Conservation (phyloP, 169 alveolate genomes). For the Plasmodium billcollinsi region DNA sequence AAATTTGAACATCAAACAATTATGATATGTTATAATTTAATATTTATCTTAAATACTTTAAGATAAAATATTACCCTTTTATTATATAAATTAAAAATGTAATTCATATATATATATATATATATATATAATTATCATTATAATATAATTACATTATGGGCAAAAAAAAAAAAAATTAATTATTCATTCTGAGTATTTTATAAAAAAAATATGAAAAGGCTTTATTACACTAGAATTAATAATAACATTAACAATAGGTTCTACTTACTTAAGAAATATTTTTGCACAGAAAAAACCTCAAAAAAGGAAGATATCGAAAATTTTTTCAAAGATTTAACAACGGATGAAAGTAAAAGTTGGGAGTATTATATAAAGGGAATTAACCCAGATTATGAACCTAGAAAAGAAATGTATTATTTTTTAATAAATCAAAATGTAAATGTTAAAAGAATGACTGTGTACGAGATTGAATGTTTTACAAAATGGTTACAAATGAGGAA, state of each 20-base stretch:
- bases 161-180: too few species aligned
- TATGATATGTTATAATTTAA: too few species aligned
- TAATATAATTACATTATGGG: too few species aligned
- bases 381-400: constrained; percentile 88
- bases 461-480: constrained; percentile 87
- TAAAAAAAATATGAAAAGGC: constrained; percentile 35
- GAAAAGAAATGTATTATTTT: constrained; percentile 84
- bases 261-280: neutral
- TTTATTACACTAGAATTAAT: constrained; percentile 4
- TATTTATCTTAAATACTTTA: too few species aligned
- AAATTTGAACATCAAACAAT: too few species aligned
- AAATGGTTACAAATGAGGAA: constrained; percentile 87
- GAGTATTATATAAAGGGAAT: constrained; percentile 87
- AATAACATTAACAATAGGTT: neutral
- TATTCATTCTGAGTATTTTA: too few species aligned
- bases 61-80: too few species aligned
- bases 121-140: too few species aligned
- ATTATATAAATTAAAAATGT: too few species aligned
- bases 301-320: constrained; percentile 18
- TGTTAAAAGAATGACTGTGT: constrained; percentile 86
- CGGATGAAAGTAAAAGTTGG: constrained; percentile 84
- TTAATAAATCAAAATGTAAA: constrained; percentile 84
- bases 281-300: constrained; percentile 14
- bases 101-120: too few species aligned
- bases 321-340: constrained; percentile 61